Base-by-base conservation (phyloP, 768 basidiomycete species). In the Psilocybe subaeruginosa region DNA sequence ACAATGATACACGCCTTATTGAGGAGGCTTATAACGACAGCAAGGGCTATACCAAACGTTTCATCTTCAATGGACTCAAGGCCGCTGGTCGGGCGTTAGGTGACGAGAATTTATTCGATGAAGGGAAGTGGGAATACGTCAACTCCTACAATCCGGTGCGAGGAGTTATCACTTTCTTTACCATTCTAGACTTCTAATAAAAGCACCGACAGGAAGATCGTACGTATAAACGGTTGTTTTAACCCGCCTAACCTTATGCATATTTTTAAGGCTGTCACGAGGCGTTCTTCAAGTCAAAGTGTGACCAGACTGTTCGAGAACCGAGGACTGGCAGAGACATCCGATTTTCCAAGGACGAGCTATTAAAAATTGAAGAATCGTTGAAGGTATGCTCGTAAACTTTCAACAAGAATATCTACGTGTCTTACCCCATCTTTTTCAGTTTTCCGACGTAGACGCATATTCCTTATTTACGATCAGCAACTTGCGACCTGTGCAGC, bases 21-120 rank as follows among this genome's bases (percentile, higher is more conserved):
- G 92, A 96, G 70, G 72, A 78, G 17, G 96, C 96, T 0, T 98
- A 98, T 75, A 90, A 97, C 67, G 95, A 97, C 66, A 77, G 80
- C 4, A 81, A 84, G 61, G 93, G 91, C 3, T 76, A 86, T 64
- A 94, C 93, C 0, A 80, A 77, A 66, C 76, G 76, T 9, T 97
- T 97, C 70, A 91, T 96, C 63, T 88, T 95, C 85, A 95, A 97
- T 67, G 95, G 92, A 0, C 80, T 97, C 56, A 82, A 76, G 57
- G 84, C 78, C 8, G 91, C 91, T 0, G 90, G 91, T 8, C 76
- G 81, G 19, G 80, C 83, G 17, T 79, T 97, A 9, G 91, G 92
- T 8, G 75, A 91, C 63, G 86, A 89, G 64, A 68, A 70, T 4
- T 61, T 91, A 64, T 91, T 95, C 67, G 79, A 83, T 29, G 78